Base-by-base conservation (phyloP, 768 basidiomycete species). In the Paxillus rubicundulus region DNA sequence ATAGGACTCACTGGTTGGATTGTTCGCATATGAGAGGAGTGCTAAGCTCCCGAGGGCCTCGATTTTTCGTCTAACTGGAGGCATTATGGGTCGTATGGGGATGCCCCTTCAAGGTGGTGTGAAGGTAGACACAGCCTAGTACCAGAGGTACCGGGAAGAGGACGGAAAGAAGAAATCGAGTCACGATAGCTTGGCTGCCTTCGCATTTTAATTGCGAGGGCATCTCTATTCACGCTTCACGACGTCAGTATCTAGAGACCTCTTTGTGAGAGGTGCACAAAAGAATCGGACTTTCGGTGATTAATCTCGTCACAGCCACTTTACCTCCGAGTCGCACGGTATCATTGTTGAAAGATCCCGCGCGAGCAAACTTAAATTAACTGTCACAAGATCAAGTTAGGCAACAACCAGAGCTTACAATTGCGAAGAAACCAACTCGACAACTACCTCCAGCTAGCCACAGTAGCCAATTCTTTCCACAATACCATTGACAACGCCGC, bases 1-100 rank as follows among this genome's bases (percentile, higher is more conserved):
- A 12, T 3, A 9, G 18, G 8, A 59, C 64, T 65, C 44, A 66
- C 64, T 64, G 27, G 49, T 42, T 28, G 64, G 64, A 49, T 64
- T 61, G 37, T 65, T 65, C 13, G 62, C 57, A 39, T 67, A 51
- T 45, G 32, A 43, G 5, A 51, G 9, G 17, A 65, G 64, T 28
- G 50, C 55, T 18, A 65, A 62, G 30, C 64, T 64, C 4, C 65
- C 64, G 1, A 66, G 50, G 1, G 55, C 50, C 28, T 2, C 49
- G 14, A 65, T 41, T 27, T 44, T 52, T 42, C 57, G 56, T 33
- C 64, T 52, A 6, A 59, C 21, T 27, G 64, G 59, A 18, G 64
- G 63, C 63, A 65, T 66, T 30, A 9, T 30, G 5, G 3, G 13
- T 9, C 7, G 8, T 47, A 32, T 34, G 2, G 41, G 33, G 12